Evolutionary conservation across 1,139 yeast genomes (phyloP), one percentile per base, ranked within the genome.

Genomic region (Yamadazyma epiphylla): DNA sequence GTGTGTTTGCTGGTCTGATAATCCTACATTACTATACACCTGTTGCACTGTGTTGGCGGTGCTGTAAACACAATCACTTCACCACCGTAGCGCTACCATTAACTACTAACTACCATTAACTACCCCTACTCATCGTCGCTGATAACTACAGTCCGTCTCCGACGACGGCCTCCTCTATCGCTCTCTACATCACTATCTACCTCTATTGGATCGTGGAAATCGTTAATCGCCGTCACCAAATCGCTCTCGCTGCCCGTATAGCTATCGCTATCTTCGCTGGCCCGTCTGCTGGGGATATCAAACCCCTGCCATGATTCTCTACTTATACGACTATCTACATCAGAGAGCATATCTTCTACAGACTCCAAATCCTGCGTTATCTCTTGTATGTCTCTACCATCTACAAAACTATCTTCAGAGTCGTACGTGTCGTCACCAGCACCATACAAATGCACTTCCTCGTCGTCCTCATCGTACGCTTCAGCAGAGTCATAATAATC

Each of bases 371-470:
- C 42, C 19, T 28, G 25, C 13, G 42, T 36, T 17, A 43, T 46
- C 31, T 27, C 42, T 14, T 28, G 33, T 22, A 31, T 32, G 19
- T 27, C 42, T 31, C 58, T 36, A 14, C 45, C 45, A 31, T 57
- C 61, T 10, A 57, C 45, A 43, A 56, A 57, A 37, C 61, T 55
- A 31, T 57, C 62, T 5, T 51, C 51, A 10, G 50, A 42, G 35
- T 57, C 62, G 33, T 57, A 56, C n/a, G 45, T 36, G 27, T 52
- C 43, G 7, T 27, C 37, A n/a, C 37, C 49, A 6, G 42, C 47
- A 9, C 43, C 42, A 25, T 39, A 33, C 16, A 41, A 34, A 23
- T 44, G 30, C 25, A 44, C 34, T 33, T 51, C 58, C 12, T 46
- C 53, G 10, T 46, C 53, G 24, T 49, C 54, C 23, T 49, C 58